Percentiles rank a stretch among this genome's conserved stretches.
phyloP scores from a whole-genome alignment of 305 asterid genomes.

The Fraxinus sp. region DNA sequence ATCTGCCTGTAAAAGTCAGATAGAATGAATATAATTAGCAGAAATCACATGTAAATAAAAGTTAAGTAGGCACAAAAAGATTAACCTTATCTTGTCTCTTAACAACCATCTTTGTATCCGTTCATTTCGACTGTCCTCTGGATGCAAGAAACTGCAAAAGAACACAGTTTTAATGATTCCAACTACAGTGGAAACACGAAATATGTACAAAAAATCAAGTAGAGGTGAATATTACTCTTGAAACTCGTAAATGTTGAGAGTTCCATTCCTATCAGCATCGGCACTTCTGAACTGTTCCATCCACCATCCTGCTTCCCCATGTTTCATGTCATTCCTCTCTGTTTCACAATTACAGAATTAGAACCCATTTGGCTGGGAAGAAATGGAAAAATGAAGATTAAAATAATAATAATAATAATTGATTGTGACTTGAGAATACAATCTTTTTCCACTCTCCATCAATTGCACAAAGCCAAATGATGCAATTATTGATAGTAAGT shows the following conservation, averaged over 20 bases:
- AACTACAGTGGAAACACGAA: background rate
- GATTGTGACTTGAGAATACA: background rate
- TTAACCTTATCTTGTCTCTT: slow-evolving; percentile 35
- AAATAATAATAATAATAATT: background rate
- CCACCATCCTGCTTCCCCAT: slow-evolving; percentile 45
- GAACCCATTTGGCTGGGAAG: slow-evolving; percentile 15
- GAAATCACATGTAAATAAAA: slow-evolving; percentile 2
- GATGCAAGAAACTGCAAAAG: slow-evolving; percentile 36
- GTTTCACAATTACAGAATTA: slow-evolving; percentile 21
- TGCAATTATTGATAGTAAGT: background rate
- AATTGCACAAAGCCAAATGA: background rate
- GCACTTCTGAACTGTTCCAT: slow-evolving; percentile 41
- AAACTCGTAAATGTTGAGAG: slow-evolving; percentile 38
- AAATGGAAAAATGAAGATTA: background rate
- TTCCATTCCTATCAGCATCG: slow-evolving; percentile 35
- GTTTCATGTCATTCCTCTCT: slow-evolving; percentile 31
- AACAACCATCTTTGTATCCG: slow-evolving; percentile 34
- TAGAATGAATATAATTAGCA: background rate
- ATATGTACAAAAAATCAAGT: background rate
- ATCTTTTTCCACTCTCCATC: background rate
- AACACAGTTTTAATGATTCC: background rate
- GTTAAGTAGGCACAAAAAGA: background rate
- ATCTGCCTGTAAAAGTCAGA: slow-evolving; percentile 17
- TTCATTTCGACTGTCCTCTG: slow-evolving; percentile 38
- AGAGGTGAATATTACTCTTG: slow-evolving; percentile 30